A percentile compares a stretch with the other conserved stretches of the same genome.
These are phyloP conservation scores for Aspergillus cristatus DNA, from an alignment of 495 filamentous ascomycete genomes.

Conservation along the genomic window DNA sequence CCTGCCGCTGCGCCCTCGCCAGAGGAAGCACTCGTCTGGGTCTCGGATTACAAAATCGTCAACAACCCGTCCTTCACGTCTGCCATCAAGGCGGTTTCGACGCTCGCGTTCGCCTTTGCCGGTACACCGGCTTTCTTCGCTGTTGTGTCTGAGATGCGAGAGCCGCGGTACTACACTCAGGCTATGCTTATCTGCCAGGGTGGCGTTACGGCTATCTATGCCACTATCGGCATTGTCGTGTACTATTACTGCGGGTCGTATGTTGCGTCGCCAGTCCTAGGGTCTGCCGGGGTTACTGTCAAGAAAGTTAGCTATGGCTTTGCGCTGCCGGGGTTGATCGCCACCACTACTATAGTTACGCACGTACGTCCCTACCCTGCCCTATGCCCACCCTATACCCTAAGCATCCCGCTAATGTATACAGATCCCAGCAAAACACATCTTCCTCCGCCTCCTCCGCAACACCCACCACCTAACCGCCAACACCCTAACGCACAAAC, in stretches of 20 bases:
- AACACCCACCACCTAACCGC: conserved; percentile 45
- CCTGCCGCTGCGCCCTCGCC: conserved; percentile 23
- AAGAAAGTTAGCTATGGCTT: conserved; percentile 67
- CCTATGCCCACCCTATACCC: no score
- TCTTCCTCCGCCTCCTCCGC: conserved; percentile 51
- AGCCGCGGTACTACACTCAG: conserved; percentile 50
- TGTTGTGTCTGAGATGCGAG: conserved; percentile 68
- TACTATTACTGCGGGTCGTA: conserved; percentile 59
- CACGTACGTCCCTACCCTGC: conserved; percentile 28
- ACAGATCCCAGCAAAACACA: conserved; percentile 41
- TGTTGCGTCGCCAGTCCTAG: conserved; percentile 62
- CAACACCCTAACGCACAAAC: conserved; percentile 47
- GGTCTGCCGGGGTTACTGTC: conserved; percentile 50
- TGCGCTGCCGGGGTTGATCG: conserved; percentile 49
- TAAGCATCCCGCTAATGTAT: conserved; percentile 22
- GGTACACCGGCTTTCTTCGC: conserved; percentile 60
- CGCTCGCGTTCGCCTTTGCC: conserved; percentile 57
- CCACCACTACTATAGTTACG: conserved; percentile 20
- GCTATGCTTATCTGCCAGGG: conserved; percentile 38
- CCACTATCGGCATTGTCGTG: conserved; percentile 53
- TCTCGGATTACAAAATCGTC: conserved; percentile 23
- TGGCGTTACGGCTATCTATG: conserved; percentile 53
- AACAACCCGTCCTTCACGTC: conserved; percentile 19
- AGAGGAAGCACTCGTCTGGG: conserved; percentile 15
- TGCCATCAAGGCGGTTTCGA: conserved; percentile 52